A percentile compares a stretch with the other conserved stretches of the same genome.
These are phyloP conservation scores for Arabidopsis suecica DNA, from an alignment of 345 rosid species.

Conservation along the genomic window DNA sequence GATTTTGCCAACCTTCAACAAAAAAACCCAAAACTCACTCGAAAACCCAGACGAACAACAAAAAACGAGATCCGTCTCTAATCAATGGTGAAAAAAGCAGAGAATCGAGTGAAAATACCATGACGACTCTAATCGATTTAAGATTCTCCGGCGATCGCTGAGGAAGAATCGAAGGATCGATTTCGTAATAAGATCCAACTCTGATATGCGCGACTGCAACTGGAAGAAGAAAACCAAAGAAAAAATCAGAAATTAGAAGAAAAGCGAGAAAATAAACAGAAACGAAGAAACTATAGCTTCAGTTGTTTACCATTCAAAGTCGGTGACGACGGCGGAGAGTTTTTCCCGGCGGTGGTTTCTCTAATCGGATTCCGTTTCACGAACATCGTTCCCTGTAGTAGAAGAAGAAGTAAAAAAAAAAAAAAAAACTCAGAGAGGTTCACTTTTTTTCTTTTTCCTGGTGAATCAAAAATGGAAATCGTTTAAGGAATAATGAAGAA, in stretches of 20 bases:
- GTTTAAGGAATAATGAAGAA: slow-evolving; percentile 8
- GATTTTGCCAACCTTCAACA: slow-evolving; percentile 71
- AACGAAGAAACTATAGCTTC: neutral
- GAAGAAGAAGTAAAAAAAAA: no score
- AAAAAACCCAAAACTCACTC: neutral
- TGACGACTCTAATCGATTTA: slow-evolving; percentile 61
- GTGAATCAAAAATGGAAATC: slow-evolving; percentile 22
- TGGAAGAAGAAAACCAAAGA: neutral
- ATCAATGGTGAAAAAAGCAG: neutral
- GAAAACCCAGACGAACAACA: neutral
- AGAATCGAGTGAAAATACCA: slow-evolving; percentile 52
- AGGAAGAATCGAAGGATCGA: slow-evolving; percentile 68
- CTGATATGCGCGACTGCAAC: slow-evolving; percentile 63
- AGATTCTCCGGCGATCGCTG: slow-evolving; percentile 63
- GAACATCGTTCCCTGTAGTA: slow-evolving; percentile 35
- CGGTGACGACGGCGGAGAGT: slow-evolving; percentile 32
- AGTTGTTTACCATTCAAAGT: slow-evolving; percentile 10
- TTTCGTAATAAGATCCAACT: slow-evolving; percentile 72
- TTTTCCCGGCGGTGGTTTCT: slow-evolving; percentile 38
- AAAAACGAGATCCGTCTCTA: neutral
- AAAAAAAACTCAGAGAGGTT: slow-evolving; percentile 22
- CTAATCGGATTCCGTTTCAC: slow-evolving; percentile 38
- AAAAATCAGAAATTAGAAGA: neutral
- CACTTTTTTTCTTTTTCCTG: neutral
- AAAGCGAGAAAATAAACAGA: neutral